phyloP scores from a whole-genome alignment of 345 rosid species.

The Populus deltoides region DNA sequence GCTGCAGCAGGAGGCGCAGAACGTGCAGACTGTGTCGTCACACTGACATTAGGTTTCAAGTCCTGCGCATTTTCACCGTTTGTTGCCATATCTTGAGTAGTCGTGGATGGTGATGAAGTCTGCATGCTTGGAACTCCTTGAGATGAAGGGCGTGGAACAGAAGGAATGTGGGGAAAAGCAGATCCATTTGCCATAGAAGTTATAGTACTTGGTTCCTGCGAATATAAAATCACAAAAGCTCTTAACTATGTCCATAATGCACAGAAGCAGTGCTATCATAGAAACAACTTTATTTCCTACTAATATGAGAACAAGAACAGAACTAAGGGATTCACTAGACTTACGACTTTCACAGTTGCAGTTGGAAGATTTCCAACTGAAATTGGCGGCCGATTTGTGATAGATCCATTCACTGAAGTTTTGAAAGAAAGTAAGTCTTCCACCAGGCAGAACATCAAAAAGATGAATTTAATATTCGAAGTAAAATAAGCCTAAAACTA shows the following conservation, averaged over 20 bases:
- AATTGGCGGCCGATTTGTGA: slow-evolving; percentile 59
- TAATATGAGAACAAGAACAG: slow-evolving; percentile 3
- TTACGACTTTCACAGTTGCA: slow-evolving; percentile 89
- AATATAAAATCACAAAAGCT: slow-evolving; percentile 14
- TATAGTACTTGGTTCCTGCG: slow-evolving; percentile 85
- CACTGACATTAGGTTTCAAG: slow-evolving; percentile 73
- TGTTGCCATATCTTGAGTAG: slow-evolving; percentile 71
- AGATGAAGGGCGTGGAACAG: slow-evolving; percentile 69
- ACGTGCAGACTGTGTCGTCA: slow-evolving; percentile 62
- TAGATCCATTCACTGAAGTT: slow-evolving; percentile 63
- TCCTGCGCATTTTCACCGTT: slow-evolving; percentile 60
- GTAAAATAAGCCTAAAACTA: background rate
- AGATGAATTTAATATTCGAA: background rate
- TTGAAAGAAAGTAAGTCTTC: slow-evolving; percentile 15
- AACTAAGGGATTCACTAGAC: slow-evolving; percentile 28
- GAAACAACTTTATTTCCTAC: slow-evolving; percentile 8
- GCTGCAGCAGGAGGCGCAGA: slow-evolving; percentile 73
- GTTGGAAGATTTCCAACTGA: slow-evolving; percentile 69
- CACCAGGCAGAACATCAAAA: slow-evolving; percentile 11
- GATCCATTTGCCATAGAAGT: slow-evolving; percentile 65
- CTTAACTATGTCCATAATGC: slow-evolving; percentile 6
- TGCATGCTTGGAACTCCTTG: slow-evolving; percentile 72
- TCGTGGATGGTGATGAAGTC: slow-evolving; percentile 73
- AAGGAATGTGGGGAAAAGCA: slow-evolving; percentile 62
- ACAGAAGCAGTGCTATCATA: slow-evolving; percentile 1